Percentiles rank a stretch among this genome's conserved stretches.
Evolutionary conservation across 805 yeast genomes (phyloP).

Genomic region (Candida cerambycidarum): DNA sequence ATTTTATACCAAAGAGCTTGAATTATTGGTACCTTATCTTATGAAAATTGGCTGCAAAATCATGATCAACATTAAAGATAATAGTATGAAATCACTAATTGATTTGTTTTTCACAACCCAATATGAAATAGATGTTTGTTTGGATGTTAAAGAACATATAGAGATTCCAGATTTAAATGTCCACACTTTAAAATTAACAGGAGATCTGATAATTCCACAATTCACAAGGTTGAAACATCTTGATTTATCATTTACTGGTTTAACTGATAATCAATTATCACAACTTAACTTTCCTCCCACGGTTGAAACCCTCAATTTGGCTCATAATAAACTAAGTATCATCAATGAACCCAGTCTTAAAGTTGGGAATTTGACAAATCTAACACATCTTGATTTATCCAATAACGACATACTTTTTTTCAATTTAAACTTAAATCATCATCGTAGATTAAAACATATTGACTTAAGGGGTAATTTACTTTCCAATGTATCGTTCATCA

Average conservation of each 20-base stretch:
- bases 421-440: constrained; percentile 10
- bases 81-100: neutral
- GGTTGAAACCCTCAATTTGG: constrained; percentile 23
- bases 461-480: constrained; percentile 20
- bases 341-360: constrained; percentile 19
- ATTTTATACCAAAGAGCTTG: neutral
- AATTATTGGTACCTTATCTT: neutral
- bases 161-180: constrained; percentile 1
- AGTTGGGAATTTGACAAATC: constrained; percentile 10
- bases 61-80: neutral
- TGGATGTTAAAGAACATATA: neutral
- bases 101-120: neutral
- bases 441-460: constrained; percentile 17
- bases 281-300: constrained; percentile 20
- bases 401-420: constrained; percentile 23
- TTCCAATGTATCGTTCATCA: neutral
- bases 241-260: constrained; percentile 28
- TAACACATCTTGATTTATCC: constrained; percentile 21
- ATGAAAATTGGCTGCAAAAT: constrained; percentile 3
- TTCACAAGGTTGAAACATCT: constrained; percentile 15
- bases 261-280: constrained; percentile 20
- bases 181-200: neutral
- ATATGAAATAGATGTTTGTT: neutral
- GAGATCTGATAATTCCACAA: neutral
- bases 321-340: constrained; percentile 24